These are phyloP conservation scores for Chlamydomonas reinhardtii DNA, from an alignment of 163 green algal species.

Conservation along the genomic window DNA sequence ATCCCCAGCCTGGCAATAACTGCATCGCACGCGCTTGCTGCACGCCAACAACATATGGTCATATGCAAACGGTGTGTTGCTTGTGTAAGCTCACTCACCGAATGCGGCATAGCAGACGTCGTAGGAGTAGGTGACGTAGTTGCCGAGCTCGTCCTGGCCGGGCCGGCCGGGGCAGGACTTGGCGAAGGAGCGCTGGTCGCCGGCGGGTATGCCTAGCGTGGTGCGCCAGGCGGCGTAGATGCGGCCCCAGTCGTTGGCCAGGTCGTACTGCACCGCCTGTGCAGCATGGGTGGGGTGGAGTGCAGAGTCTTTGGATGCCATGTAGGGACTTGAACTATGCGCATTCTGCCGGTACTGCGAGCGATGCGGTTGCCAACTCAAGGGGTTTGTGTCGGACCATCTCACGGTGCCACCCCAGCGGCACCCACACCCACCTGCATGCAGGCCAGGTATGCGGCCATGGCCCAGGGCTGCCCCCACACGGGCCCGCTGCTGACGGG, in stretches of 20 bases:
- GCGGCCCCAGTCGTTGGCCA: background rate
- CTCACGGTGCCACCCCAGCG: no score
- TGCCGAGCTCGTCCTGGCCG: background rate
- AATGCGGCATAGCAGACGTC: background rate
- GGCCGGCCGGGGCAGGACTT: background rate
- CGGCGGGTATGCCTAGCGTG: background rate
- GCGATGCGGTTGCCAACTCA: no score
- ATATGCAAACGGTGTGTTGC: no score
- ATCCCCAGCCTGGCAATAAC: no score
- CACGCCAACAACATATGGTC: no score
- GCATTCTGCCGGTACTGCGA: no score
- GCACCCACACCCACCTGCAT: background rate
- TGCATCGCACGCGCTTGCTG: no score
- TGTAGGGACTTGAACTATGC: no score
- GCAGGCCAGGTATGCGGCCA: background rate
- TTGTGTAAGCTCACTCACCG: no score
- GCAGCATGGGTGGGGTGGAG: no score
- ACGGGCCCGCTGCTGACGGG: background rate
- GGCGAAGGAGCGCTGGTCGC: background rate
- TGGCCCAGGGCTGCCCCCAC: background rate
- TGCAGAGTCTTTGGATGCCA: no score
- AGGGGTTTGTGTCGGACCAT: no score
- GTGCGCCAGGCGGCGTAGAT: conserved; percentile 1
- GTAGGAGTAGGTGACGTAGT: background rate
- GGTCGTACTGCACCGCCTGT: background rate